A percentile compares a stretch with the other conserved stretches of the same genome.
These are phyloP conservation scores for Yamadazyma olivae DNA, from an alignment of 805 yeast species.

Conservation along the genomic window DNA sequence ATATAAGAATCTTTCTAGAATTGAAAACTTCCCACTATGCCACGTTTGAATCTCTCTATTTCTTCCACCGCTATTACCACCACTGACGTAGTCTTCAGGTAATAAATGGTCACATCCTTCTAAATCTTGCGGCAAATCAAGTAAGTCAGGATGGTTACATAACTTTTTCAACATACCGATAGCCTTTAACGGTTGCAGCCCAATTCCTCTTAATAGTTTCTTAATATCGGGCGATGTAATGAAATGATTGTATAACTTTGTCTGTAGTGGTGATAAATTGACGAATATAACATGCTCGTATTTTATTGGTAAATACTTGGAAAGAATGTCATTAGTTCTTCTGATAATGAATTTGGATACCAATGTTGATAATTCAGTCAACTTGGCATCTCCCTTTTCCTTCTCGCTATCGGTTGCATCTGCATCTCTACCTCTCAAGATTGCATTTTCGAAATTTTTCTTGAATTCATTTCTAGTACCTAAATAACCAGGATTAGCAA, in stretches of 20 bases:
- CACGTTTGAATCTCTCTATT: conserved; percentile 72
- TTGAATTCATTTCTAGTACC: conserved; percentile 85
- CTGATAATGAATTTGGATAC: conserved; percentile 91
- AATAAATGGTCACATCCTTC: conserved; percentile 61
- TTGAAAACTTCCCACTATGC: conserved; percentile 82
- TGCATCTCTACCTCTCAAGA: conserved; percentile 85
- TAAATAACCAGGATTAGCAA: conserved; percentile 91
- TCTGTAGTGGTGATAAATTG: conserved; percentile 75
- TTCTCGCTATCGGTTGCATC: conserved; percentile 81
- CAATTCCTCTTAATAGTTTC: conserved; percentile 60
- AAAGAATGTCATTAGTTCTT: conserved; percentile 90
- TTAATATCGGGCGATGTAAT: conserved; percentile 76
- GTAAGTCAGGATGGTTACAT: conserved; percentile 90
- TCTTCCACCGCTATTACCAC: conserved; percentile 54
- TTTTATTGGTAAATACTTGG: conserved; percentile 92
- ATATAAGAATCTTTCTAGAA: conserved; percentile 78
- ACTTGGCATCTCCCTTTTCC: conserved; percentile 61
- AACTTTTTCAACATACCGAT: conserved; percentile 85
- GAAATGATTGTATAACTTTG: conserved; percentile 64
- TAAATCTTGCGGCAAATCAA: conserved; percentile 74
- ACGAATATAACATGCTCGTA: conserved; percentile 97
- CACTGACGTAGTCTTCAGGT: conserved; percentile 69
- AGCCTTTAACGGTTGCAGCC: conserved; percentile 84
- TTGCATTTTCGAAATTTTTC: conserved; percentile 76
- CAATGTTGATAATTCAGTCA: conserved; percentile 64